Evolutionary conservation across 768 basidiomycete species (phyloP).

Genomic region (Termitomyces sp.): DNA sequence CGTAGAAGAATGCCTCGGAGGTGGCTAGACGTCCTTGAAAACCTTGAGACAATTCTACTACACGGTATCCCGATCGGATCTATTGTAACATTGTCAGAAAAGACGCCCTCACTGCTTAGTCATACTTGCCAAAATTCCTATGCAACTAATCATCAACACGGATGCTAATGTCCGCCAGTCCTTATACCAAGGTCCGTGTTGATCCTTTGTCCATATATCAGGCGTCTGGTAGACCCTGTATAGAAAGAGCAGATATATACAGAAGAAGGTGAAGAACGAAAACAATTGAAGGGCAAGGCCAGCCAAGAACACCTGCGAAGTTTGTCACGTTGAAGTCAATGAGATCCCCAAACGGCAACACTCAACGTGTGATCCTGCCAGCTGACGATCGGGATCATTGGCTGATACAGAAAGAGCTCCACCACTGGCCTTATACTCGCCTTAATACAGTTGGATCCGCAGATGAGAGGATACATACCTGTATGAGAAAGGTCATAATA

Average conservation of each 20-base stretch:
- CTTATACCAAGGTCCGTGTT: constrained; percentile 34
- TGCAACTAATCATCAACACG: constrained; percentile 47
- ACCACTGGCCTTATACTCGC: constrained; percentile 35
- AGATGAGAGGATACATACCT: constrained; percentile 27
- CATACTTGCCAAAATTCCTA: constrained; percentile 52
- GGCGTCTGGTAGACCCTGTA: constrained; percentile 38
- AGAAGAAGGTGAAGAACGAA: constrained; percentile 46
- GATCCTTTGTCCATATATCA: constrained; percentile 34
- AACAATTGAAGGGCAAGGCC: constrained; percentile 51
- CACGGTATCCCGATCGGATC: constrained; percentile 61
- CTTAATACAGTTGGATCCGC: not conserved
- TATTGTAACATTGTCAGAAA: constrained; percentile 14
- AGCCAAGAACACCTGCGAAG: constrained; percentile 53
- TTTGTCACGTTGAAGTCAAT: constrained; percentile 18
- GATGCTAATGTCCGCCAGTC: constrained; percentile 57
- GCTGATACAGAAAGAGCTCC: constrained; percentile 41
- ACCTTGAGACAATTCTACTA: constrained; percentile 57
- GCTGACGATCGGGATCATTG: constrained; percentile 21
- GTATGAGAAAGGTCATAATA: constrained; percentile 60
- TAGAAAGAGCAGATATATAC: constrained; percentile 42
- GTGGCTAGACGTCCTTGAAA: constrained; percentile 50
- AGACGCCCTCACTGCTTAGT: not conserved
- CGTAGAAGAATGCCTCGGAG: constrained; percentile 61
- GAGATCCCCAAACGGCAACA: not conserved
- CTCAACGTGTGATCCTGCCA: constrained; percentile 31